Evolutionary conservation across 495 filamentous ascomycete species (phyloP).

Genomic region (Penicillium ucsense): DNA sequence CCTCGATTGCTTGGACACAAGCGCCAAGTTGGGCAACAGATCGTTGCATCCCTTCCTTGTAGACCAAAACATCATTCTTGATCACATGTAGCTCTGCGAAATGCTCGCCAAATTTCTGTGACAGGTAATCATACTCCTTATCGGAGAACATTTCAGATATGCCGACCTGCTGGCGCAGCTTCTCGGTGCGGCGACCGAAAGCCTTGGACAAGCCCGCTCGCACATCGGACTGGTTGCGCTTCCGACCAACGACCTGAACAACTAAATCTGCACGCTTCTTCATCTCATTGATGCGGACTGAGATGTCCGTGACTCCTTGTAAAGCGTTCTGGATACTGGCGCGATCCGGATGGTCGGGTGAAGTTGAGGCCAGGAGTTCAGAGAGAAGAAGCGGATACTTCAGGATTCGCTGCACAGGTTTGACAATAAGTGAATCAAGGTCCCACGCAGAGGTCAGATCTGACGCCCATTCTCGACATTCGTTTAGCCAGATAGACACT

Average conservation of each 20-base stretch:
- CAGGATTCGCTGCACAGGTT: conserved; percentile 83
- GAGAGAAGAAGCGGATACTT: conserved; percentile 84
- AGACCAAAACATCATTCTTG: conserved; percentile 80
- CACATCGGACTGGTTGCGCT: conserved; percentile 85
- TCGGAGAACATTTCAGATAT: conserved; percentile 64
- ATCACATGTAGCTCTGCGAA: conserved; percentile 85
- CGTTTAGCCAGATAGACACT: conserved; percentile 81
- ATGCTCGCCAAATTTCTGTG: conserved; percentile 75
- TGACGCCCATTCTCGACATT: conserved; percentile 77
- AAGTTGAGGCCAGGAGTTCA: conserved; percentile 68
- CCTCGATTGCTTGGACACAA: conserved; percentile 61
- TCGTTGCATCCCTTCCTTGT: conserved; percentile 58
- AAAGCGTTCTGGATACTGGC: conserved; percentile 52
- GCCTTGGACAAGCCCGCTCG: conserved; percentile 73
- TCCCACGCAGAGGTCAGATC: conserved; percentile 92
- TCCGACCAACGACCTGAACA: conserved; percentile 73
- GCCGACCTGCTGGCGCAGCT: conserved; percentile 58
- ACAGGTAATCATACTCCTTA: conserved; percentile 60
- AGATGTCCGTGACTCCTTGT: conserved; percentile 56
- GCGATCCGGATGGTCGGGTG: conserved; percentile 72
- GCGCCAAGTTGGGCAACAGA: conserved; percentile 66
- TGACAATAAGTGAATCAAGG: conserved; percentile 85
- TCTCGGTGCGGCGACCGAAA: conserved; percentile 78
- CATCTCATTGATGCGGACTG: conserved; percentile 79
- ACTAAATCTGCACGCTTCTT: conserved; percentile 88